Base-by-base conservation (phyloP, 129 eudicot species). In the Flaveria bidentis region DNA sequence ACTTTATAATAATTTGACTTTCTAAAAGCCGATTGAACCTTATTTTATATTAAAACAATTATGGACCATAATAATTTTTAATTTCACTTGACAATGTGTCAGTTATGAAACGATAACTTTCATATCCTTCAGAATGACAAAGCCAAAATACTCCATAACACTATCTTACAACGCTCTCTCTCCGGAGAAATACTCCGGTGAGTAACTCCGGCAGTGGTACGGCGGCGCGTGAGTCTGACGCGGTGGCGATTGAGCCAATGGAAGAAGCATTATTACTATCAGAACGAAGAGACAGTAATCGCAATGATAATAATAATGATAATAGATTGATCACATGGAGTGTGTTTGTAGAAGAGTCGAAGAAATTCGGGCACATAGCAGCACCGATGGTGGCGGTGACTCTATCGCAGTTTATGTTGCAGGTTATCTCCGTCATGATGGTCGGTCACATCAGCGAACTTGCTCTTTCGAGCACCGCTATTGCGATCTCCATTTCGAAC, bases 371-470 rank as follows among this genome's bases (percentile, higher is more conserved):
- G 5, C 85, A 68, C 47, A 68, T 88, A 56, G 97, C 97, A 8
- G 97, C 84, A 3, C 95, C 97, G 0, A 91, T 91, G 97, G 86
- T 86, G 81, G 90, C 92, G 0, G 90, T 88, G 52, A 83, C 83
- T 74, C 17, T 88, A 11, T 91, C 90, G 1, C 80, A 76, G 49
- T 91, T 67, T 74, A 53, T 86, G 67, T 45, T 91, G 53, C 94
- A 88, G 62, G 87, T 86, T 65, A 70, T 85, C 9, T 85, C 86
- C 0, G 39, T 83, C 14, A 88, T 85, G 89, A 86, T 91, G 88
- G 94, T 86, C 17, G 95, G 95, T 25, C 97, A 91, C 71, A 86
- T 88, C 25, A 87, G 86, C 6, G 90, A 91, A 51, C 95, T 91
- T 44, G 80, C 85, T 36, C 95, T 91, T 64, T 85, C 97, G 9